Evolutionary conservation across 1,284 basidiomycete genomes (phyloP).

Genomic region (Omphalotus olearius): DNA sequence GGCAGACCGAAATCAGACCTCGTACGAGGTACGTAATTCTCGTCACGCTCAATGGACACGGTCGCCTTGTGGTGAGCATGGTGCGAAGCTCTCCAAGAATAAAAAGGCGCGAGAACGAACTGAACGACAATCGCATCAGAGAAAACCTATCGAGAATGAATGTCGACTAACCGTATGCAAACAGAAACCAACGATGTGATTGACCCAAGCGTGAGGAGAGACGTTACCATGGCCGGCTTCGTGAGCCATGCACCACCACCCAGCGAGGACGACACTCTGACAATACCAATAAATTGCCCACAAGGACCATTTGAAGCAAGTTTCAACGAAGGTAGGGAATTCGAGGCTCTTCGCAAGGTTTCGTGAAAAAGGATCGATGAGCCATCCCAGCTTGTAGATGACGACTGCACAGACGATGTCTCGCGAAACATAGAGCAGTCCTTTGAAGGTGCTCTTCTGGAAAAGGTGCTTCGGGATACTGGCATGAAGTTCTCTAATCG

Average conservation of each 20-base stretch:
- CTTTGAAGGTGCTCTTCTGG: slow-evolving; percentile 10
- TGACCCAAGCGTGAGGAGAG: slow-evolving; percentile 24
- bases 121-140: slow-evolving; percentile 19
- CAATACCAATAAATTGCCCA: slow-evolving; percentile 10
- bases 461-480: slow-evolving; percentile 9
- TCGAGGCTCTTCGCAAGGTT: background rate
- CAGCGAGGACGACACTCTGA: slow-evolving; percentile 12
- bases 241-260: slow-evolving; percentile 14
- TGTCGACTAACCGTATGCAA: slow-evolving; percentile 11
- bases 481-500: slow-evolving; percentile 10
- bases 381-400: slow-evolving; percentile 7
- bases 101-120: slow-evolving; percentile 29
- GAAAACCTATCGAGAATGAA: background rate
- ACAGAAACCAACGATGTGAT: slow-evolving; percentile 10
- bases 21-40: slow-evolving; percentile 58
- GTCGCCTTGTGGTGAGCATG: slow-evolving; percentile 51
- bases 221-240: slow-evolving; percentile 25
- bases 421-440: slow-evolving; percentile 9
- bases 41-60: slow-evolving; percentile 56
- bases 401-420: slow-evolving; percentile 8
- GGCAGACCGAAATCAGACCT: slow-evolving; percentile 48
- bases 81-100: slow-evolving; percentile 49
- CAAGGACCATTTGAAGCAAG: background rate
- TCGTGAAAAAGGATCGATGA: slow-evolving; percentile 1
- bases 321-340: background rate